Evolutionary conservation across 2,329 filamentous ascomycete species (phyloP).

Genomic region (Juglanconis sp.): DNA sequence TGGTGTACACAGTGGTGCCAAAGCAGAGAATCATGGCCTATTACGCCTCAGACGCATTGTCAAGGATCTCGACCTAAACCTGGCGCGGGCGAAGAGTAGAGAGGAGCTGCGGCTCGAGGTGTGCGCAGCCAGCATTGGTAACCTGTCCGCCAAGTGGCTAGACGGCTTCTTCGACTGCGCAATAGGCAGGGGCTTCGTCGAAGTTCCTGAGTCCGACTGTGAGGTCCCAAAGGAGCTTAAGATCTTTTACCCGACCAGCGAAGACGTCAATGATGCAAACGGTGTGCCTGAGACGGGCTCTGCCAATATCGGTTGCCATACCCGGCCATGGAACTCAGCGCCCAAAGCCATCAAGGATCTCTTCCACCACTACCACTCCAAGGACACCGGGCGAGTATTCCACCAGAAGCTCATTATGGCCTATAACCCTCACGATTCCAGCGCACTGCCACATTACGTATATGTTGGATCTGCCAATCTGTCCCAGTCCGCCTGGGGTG

Average conservation of each 20-base stretch:
- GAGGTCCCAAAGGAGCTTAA: conserved; percentile 18
- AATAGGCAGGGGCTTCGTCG: conserved; percentile 17
- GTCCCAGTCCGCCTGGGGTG: conserved; percentile 24
- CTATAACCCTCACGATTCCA: conserved; percentile 15
- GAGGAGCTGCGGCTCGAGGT: conserved; percentile 21
- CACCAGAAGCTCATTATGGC: conserved; percentile 25
- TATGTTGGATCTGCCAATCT: conserved; percentile 27
- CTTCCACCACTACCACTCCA: conserved; percentile 25
- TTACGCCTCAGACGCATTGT: conserved; percentile 22
- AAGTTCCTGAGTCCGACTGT: conserved; percentile 5
- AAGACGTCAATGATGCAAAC: conserved; percentile 19
- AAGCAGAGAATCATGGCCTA: conserved; percentile 22
- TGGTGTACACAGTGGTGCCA: conserved; percentile 18
- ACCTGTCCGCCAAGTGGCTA: conserved; percentile 23
- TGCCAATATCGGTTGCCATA: conserved; percentile 24
- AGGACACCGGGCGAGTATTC: conserved; percentile 24
- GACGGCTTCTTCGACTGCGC: conserved; percentile 23
- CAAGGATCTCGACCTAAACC: conserved; percentile 15
- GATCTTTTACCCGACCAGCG: conserved; percentile 23
- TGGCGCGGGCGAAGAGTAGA: conserved; percentile 12
- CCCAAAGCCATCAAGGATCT: conserved; percentile 20
- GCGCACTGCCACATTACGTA: conserved; percentile 20
- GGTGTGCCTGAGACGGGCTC: conserved; percentile 19
- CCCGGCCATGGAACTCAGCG: conserved; percentile 21
- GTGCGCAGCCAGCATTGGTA: conserved; percentile 23